Evolutionary conservation across 441 rosid species (phyloP).

Genomic region (Erodium trifolium): DNA sequence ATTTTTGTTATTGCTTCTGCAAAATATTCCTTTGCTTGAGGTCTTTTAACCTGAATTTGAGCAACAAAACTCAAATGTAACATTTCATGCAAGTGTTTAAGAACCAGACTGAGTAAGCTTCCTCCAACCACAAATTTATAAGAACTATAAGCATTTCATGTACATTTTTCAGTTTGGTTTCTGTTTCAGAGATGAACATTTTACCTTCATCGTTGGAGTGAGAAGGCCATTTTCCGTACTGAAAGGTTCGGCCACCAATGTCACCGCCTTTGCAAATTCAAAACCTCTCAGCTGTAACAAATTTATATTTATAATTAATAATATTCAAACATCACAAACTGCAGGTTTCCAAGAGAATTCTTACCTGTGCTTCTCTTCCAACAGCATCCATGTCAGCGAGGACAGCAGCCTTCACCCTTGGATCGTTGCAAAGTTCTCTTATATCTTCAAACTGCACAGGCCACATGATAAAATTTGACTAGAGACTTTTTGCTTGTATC

Average conservation of each 20-base stretch:
- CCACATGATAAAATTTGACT: conserved; percentile 1
- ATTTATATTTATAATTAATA: neutral
- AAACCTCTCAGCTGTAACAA: conserved; percentile 81
- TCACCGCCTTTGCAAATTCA: conserved; percentile 84
- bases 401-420: conserved; percentile 70
- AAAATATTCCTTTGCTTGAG: conserved; percentile 85
- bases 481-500: neutral
- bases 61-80: neutral
- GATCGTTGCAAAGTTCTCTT: conserved; percentile 63
- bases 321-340: conserved; percentile 4
- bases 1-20: conserved; percentile 56
- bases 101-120: neutral
- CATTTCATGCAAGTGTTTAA: neutral
- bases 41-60: conserved; percentile 70
- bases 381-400: conserved; percentile 72
- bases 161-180: neutral
- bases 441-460: conserved; percentile 47
- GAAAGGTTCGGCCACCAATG: conserved; percentile 76
- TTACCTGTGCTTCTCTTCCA: conserved; percentile 85
- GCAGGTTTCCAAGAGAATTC: neutral
- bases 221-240: conserved; percentile 75
- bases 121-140: neutral
- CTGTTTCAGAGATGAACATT: conserved; percentile 6
- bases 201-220: conserved; percentile 93
- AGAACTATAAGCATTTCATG: conserved; percentile 2